Base-by-base conservation (phyloP, 768 basidiomycete genomes). In the Rhodosporidiobolus odoratus region DNA sequence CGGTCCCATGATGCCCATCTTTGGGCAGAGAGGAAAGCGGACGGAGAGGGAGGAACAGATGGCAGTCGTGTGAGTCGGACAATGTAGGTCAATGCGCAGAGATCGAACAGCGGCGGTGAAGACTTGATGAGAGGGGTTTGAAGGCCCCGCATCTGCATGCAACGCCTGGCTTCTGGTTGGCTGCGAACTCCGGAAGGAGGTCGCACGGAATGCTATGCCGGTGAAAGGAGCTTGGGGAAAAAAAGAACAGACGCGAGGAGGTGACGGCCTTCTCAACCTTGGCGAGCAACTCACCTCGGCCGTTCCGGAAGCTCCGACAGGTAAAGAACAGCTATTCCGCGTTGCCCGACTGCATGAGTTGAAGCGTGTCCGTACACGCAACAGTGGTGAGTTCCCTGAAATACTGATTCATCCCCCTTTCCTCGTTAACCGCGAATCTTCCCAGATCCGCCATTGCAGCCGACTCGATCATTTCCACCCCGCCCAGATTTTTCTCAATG, bases 401-500 rank as follows among this genome's bases (percentile, higher is more conserved):
- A 32, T 45, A 66, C 21, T 17, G 10, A 21, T 38, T 61, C 45
- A 43, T 34, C 47, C 61, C 66, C 43, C 8, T 13, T 15, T 27
- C 30, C 32, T 17, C 53, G 23, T 47, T 52, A 13, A 37, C 58
- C 23, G 25, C 52, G 9, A 34, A 59, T 50, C 67, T 38, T 16
- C 54, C 40, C 64, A 66, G 27, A 38, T 73, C 72, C 13, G 60
- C 68, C 72, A 73, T 69, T 61, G 68, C 72, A 5, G 30, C 57
- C 25, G 48, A 50, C 48, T 73, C 72, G 45, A 66, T 61, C 38
- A 69, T n/a, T 48, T 63, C 68, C 27, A 73, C 60, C 5, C 56
- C 65, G 25, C 41, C 61, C 17, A 73, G 32, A 38, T 69, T 32
- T 17, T 3, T 5, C 52, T 69, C 62, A 41, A 73, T 64, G 32